Percentiles rank a stretch among this genome's conserved stretches.
Evolutionary conservation across 2,329 filamentous ascomycete genomes (phyloP).

Genomic region (Coniella lustricola): DNA sequence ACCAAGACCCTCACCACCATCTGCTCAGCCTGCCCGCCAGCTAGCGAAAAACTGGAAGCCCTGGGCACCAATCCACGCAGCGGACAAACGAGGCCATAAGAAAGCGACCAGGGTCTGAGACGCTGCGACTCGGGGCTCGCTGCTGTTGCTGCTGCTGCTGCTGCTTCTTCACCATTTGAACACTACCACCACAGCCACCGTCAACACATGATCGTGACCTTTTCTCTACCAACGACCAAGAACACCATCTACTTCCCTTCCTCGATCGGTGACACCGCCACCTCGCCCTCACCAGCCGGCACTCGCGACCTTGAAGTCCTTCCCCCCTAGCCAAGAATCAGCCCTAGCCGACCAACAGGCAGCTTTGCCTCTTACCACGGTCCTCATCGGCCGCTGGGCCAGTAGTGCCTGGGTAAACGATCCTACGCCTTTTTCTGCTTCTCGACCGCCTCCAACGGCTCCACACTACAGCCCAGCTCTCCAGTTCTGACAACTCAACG

Average conservation of each 20-base stretch:
- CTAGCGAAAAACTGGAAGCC: background rate
- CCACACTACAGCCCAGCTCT: conserved; percentile 8
- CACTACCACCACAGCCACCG: background rate
- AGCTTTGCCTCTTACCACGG: background rate
- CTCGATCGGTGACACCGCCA: too few species aligned
- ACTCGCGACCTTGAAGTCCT: background rate
- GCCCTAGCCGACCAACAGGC: background rate
- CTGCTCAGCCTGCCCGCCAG: background rate
- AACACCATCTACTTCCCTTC: too few species aligned
- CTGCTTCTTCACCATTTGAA: too few species aligned
- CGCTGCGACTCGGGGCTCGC: background rate
- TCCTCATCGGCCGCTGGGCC: background rate
- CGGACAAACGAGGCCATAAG: background rate
- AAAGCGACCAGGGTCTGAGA: background rate
- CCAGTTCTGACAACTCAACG: background rate
- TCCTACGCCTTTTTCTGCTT: background rate
- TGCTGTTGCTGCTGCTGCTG: too few species aligned
- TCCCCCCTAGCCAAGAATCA: background rate
- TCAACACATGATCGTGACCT: too few species aligned
- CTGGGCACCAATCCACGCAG: background rate
- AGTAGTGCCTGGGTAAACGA: background rate
- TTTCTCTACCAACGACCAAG: too few species aligned
- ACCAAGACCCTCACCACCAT: background rate
- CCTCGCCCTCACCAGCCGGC: too few species aligned
- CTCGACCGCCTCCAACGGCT: conserved; percentile 6